Base-by-base conservation (phyloP, 1,139 yeast genomes). In the Wickerhamomyces sp. region DNA sequence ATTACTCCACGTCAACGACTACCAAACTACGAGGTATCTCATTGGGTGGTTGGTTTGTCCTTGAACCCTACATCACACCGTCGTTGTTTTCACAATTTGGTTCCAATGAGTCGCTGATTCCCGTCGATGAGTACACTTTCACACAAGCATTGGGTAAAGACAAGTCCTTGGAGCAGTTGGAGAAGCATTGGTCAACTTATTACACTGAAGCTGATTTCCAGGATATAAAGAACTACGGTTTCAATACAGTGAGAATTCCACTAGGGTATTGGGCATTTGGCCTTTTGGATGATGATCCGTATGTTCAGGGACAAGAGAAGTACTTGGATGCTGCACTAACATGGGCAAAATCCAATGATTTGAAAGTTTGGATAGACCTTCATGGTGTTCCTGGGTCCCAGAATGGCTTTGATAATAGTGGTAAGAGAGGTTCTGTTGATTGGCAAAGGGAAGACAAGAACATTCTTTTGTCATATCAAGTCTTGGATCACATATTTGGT, bases 381-480 rank as follows among this genome's bases (percentile, higher is more conserved):
- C 85, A 78, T 49, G 84, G 84, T 18, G 75, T 68, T 8, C 84
- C 84, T 3, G 82, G 82, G 2, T 72, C 82, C 3, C 85, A 78
- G 48, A 78, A 78, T 52, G 85, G 85, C n/a, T 78, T 78, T 52
- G 85, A 78, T 47, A 78, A 78, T 52, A 75, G 82, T 4, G 86
- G 86, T 1, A 55, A 60, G 32, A 63, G 83, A 49, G 70, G 68
- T 39, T 54, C 57, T 31, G 65, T 75, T 9, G 67, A 67, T 5
- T 78, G 84, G 84, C 70, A 71, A 49, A 55, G 62, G 24, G 48
- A 57, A 12, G 59, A 64, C 2, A 63, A 59, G 30, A 61, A 75
- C 43, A 57, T 69, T 10, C 59, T 64, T 15, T 48, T 70, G 18
- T 70, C 83, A 0, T 43, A 60, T 16, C 52, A 61, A 10, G 72